phyloP scores from a whole-genome alignment of 2,329 filamentous ascomycete species.

The Acephala macrosclerotiorum region DNA sequence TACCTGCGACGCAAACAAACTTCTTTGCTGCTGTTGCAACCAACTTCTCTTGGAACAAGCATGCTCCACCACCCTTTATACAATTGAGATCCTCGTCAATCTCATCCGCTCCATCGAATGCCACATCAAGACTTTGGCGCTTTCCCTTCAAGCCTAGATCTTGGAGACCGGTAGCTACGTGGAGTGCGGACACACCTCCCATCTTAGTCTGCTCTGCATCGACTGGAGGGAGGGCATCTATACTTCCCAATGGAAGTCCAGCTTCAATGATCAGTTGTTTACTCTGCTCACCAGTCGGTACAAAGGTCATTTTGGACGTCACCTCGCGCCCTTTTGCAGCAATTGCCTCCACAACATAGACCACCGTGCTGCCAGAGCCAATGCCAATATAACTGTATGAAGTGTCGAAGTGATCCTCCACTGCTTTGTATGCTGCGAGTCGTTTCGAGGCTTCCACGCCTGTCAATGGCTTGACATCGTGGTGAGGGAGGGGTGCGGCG shows the following conservation, averaged over 20 bases:
- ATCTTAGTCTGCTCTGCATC: constrained; percentile 35
- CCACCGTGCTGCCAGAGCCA: constrained; percentile 81
- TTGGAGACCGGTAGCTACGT: constrained; percentile 60
- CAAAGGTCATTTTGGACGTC: constrained; percentile 75
- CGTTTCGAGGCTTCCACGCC: constrained; percentile 77
- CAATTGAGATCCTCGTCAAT: constrained; percentile 94
- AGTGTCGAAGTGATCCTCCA: constrained; percentile 73
- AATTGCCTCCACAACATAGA: constrained; percentile 87
- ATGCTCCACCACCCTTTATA: constrained; percentile 98
- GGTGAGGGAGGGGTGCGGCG: constrained; percentile 24
- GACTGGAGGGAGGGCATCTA: constrained; percentile 45
- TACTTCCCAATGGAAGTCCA: constrained; percentile 73
- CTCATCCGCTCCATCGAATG: constrained; percentile 97
- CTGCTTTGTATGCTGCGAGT: constrained; percentile 76
- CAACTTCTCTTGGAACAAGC: constrained; percentile 96
- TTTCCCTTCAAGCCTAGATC: constrained; percentile 46
- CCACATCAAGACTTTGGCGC: constrained; percentile 75
- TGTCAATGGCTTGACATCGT: constrained; percentile 30
- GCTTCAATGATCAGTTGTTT: constrained; percentile 84
- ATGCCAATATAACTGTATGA: constrained; percentile 75
- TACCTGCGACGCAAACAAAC: constrained; percentile 87
- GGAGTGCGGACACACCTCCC: constrained; percentile 67
- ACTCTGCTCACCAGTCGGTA: constrained; percentile 79
- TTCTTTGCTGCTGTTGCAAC: constrained; percentile 85
- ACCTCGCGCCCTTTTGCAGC: constrained; percentile 62